Percentiles rank a stretch among this genome's conserved stretches.
Conservation (phyloP, 257 asterid species). For the Rauvolfia tetraphylla region DNA sequence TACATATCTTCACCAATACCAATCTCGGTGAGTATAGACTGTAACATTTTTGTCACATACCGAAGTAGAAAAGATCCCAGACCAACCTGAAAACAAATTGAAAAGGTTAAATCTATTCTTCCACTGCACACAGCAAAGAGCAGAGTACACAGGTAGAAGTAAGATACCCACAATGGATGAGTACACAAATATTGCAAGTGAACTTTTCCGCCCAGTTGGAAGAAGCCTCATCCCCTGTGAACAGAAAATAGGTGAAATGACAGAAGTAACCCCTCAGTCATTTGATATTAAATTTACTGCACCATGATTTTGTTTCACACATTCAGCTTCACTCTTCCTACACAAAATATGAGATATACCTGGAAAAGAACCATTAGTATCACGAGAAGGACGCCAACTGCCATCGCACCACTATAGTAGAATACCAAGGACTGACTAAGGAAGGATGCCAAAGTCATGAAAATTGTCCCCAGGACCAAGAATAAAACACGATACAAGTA, state of each 20-base stretch:
- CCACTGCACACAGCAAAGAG: slow-evolving; percentile 1
- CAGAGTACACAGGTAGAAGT: slow-evolving; percentile 15
- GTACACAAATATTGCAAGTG: slow-evolving; percentile 67
- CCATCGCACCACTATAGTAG: slow-evolving; percentile 86
- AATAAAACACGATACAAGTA: slow-evolving; percentile 55
- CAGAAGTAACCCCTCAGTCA: neutral
- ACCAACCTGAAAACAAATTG: slow-evolving; percentile 56
- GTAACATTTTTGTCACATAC: slow-evolving; percentile 49
- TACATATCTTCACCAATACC: slow-evolving; percentile 84
- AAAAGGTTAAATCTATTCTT: neutral
- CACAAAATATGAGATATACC: slow-evolving; percentile 28
- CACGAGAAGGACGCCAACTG: slow-evolving; percentile 69
- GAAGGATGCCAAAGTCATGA: slow-evolving; percentile 62
- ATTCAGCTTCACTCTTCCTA: neutral
- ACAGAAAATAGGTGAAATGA: slow-evolving; percentile 7
- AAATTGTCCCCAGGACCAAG: slow-evolving; percentile 56
- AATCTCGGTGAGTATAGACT: slow-evolving; percentile 48
- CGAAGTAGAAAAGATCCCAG: slow-evolving; percentile 69
- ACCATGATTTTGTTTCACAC: neutral
- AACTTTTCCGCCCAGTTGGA: slow-evolving; percentile 79
- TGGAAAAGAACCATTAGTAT: slow-evolving; percentile 84
- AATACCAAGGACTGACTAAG: slow-evolving; percentile 76
- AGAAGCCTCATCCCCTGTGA: slow-evolving; percentile 96
- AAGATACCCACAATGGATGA: slow-evolving; percentile 65
- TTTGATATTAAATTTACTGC: neutral